Evolutionary conservation across 2,329 filamentous ascomycete species (phyloP), one percentile per base, ranked within the genome.

Genomic region (Alternaria gaisen): DNA sequence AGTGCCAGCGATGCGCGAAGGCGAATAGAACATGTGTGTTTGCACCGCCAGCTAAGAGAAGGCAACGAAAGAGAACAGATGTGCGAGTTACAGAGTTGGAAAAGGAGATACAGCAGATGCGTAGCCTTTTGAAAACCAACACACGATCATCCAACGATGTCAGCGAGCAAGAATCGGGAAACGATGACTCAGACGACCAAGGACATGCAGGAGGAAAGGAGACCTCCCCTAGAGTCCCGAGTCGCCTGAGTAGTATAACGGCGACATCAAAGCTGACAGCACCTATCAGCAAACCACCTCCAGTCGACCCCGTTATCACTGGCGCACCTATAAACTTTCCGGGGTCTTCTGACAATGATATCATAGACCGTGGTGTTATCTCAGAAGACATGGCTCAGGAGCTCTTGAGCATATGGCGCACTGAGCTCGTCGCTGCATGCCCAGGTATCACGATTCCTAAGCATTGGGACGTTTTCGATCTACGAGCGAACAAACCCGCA

Each of bases 21-120:
- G 74, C 73, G 26, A 72, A 70, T 14, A 66, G 67, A 53, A 43
- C 63, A 12, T 78, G 76, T 57, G 43, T 77, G n/a, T 78, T 78
- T 62, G 74, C 75, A 16, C 64, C 75, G 2, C 75, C 76, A n/a
- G 72, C 70, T 44, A 78, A 78, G 64, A 66, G 76, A 36, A 63
- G 75, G 12, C 76, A 78, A 51, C 67, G 75, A 6, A 78, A 78
- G 40, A 70, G 75, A 44, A 78, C 76, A 48, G 76, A 78, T 57
- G 74, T 77, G 10, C 66, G 76, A 18, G 75, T 78, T 6, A 74
- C 76, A 28, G 76, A 78, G 42, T 59, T 78, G 7, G 76, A 78
- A 61, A 76, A 66, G 57, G 75, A 78, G 53, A 72, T 78, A 44
- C 75, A 70, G 59, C 72, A 75, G 52, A 74, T 78, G 72, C 74